A percentile compares a stretch with the other conserved stretches of the same genome.
These are phyloP conservation scores for Trichophyton schoenleinii DNA, from an alignment of 2,329 filamentous ascomycete species.

Conservation along the genomic window DNA sequence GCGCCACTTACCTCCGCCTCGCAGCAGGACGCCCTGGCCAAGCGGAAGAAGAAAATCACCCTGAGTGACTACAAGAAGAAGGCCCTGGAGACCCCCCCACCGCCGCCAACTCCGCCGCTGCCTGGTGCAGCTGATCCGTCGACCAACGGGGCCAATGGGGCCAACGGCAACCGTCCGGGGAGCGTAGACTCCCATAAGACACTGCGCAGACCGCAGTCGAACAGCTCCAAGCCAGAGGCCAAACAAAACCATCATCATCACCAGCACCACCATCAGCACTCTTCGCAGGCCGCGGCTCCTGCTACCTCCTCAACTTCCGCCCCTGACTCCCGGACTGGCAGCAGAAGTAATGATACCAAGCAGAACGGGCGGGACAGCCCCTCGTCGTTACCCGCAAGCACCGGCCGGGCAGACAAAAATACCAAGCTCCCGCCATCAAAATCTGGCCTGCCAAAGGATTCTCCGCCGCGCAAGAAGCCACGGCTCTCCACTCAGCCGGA, in stretches of 20 bases:
- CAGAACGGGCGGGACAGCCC: not conserved
- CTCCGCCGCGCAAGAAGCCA: slow-evolving; percentile 26
- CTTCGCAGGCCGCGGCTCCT: not conserved
- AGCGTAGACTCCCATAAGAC: not conserved
- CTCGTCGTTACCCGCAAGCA: not conserved
- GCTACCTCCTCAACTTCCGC: not conserved
- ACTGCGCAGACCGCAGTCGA: slow-evolving; percentile 1
- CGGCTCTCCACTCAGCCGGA: slow-evolving; percentile 21
- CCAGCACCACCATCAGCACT: no score
- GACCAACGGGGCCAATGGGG: not conserved
- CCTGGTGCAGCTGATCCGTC: not conserved
- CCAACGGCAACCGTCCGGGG: not conserved
- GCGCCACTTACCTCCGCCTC: slow-evolving; percentile 30
- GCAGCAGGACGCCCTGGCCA: slow-evolving; percentile 18
- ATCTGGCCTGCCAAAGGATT: not conserved
- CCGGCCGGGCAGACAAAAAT: not conserved
- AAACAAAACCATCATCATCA: slow-evolving; percentile 4
- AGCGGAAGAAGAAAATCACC: slow-evolving; percentile 49
- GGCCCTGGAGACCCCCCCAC: slow-evolving; percentile 23
- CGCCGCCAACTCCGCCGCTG: not conserved
- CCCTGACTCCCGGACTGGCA: not conserved
- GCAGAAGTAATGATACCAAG: not conserved
- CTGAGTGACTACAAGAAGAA: slow-evolving; percentile 50
- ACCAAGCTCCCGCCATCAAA: not conserved
- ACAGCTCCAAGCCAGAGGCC: slow-evolving; percentile 7